Base-by-base conservation (phyloP, 225 moss, liverwort and hornwort species). In the Sphagnum tenellum region DNA sequence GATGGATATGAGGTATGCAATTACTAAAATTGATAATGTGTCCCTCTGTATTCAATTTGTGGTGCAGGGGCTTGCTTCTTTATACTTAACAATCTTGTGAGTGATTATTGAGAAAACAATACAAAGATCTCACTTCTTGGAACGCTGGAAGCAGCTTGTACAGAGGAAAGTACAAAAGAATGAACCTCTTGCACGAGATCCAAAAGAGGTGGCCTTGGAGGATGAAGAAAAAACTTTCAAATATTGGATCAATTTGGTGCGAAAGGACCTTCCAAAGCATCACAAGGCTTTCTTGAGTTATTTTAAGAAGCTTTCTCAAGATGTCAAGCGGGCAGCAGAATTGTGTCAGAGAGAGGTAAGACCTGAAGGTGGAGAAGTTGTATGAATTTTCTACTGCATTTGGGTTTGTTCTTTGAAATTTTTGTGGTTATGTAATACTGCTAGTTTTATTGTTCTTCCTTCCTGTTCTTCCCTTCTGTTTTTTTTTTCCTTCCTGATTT, bases 281-380 rank as follows among this genome's bases (percentile, higher is more conserved):
- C 90, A 92, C 0, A 96, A 83, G 14, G 62, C 74, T 59, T 92
- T 90, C 65, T 79, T 85, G 73, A 74, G 78, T 47, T 90, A 81
- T 67, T 83, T 79, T 69, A 96, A 77, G 78, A 88, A 89, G 83
- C 92, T 86, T 74, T 69, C 81, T 12, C 85, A 85, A 67, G 96
- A 96, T 47, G 76, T 72, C 3, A 96, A 92, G 76, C 88, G 90
- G 53, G 85, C 89, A 70, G 88, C 96, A 69, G 96, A 96, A 63
- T 83, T 92, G 66, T 96, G 92, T 81, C 96, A 96, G 71, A 88
- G 88, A 77, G 96, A 96, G 92, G 95, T 96, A 77, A 71, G 78
- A 66, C 56, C 12, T 5, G 8, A 11, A 49, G 7, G 3, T 49
- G 0, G 9, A 49, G 29, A 29, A 29, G 29, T 29, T 29, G 29